Evolutionary conservation across 805 yeast genomes (phyloP).

Genomic region (Sungouiella blattae): DNA sequence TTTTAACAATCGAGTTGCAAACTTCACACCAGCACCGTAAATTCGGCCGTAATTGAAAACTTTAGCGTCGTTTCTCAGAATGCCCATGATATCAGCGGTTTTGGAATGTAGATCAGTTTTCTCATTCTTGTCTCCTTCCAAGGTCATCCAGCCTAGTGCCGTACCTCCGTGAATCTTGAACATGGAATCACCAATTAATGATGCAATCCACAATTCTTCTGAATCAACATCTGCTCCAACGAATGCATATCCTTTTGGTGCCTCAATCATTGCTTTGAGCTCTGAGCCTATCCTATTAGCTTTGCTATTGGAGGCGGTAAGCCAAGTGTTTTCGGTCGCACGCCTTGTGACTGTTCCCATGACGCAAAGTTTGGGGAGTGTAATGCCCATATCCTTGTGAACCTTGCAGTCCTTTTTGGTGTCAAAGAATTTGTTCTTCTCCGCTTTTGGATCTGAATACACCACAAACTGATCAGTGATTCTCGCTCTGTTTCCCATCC

Average conservation of each 20-base stretch:
- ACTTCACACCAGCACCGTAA: constrained; percentile 94
- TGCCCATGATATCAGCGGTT: constrained; percentile 86
- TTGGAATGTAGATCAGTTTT: constrained; percentile 95
- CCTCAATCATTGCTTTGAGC: constrained; percentile 76
- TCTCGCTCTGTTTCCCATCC: constrained; percentile 89
- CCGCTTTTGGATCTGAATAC: constrained; percentile 27
- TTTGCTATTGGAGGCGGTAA: constrained; percentile 95
- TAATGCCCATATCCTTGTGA: constrained; percentile 54
- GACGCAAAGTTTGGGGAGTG: constrained; percentile 77
- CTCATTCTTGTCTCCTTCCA: constrained; percentile 88
- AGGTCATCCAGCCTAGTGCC: constrained; percentile 98
- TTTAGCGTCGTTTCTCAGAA: constrained; percentile 88
- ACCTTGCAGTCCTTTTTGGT: constrained; percentile 20
- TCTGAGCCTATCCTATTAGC: constrained; percentile 86
- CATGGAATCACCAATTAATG: constrained; percentile 87
- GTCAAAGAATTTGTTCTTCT: constrained; percentile 22
- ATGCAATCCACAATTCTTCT: constrained; percentile 97
- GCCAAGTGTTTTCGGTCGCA: constrained; percentile 96
- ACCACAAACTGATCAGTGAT: constrained; percentile 85
- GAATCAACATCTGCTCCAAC: constrained; percentile 99
- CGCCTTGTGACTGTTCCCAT: constrained; percentile 98
- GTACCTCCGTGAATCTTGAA: constrained; percentile 92
- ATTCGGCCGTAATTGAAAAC: constrained; percentile 95
- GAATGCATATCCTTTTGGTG: constrained; percentile 85
- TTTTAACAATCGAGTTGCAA: constrained; percentile 79